Percentiles rank a stretch among this genome's conserved stretches.
These are phyloP conservation scores for Claviceps fusiformis DNA, from an alignment of 2,329 filamentous ascomycete species.

Conservation along the genomic window DNA sequence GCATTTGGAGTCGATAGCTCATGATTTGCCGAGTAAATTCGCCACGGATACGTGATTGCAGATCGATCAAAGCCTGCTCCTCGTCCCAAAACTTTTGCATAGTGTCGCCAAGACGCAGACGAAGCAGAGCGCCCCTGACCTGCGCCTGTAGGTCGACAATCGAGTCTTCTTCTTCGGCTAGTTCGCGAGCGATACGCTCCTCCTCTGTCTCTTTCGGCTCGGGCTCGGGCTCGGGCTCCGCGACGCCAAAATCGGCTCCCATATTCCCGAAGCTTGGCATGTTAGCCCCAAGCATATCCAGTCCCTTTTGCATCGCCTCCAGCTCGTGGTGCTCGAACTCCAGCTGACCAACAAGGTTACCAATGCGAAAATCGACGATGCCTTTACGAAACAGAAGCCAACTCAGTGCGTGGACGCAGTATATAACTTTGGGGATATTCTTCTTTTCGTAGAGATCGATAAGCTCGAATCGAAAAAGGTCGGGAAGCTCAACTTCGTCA, in stretches of 20 bases:
- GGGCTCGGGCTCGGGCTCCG: constrained; percentile 62
- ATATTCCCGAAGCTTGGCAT: constrained; percentile 99
- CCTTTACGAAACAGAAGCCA: constrained; percentile 96
- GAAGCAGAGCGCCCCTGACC: constrained; percentile 64
- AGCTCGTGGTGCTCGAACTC: constrained; percentile 97
- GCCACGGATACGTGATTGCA: constrained; percentile 78
- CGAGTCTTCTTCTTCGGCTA: constrained; percentile 58
- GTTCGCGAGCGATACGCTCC: constrained; percentile 69
- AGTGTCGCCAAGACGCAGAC: constrained; percentile 61
- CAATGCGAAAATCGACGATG: constrained; percentile 89
- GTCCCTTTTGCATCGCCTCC: constrained; percentile 89
- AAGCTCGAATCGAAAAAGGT: constrained; percentile 91
- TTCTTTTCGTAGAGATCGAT: constrained; percentile 99
- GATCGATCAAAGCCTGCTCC: constrained; percentile 62
- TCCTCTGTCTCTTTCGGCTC: constrained; percentile 82
- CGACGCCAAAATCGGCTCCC: constrained; percentile 82
- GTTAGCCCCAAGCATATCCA: constrained; percentile 85
- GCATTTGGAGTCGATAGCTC: constrained; percentile 72
- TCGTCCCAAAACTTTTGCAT: constrained; percentile 88
- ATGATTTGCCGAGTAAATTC: constrained; percentile 77
- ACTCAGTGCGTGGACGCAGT: constrained; percentile 93
- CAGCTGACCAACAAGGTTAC: constrained; percentile 88
- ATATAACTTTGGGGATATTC: constrained; percentile 97
- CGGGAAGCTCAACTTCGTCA: constrained; percentile 80
- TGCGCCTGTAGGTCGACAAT: constrained; percentile 79